phyloP scores from a whole-genome alignment of 352 stramenopile genomes.

The Phytophthora idaei region DNA sequence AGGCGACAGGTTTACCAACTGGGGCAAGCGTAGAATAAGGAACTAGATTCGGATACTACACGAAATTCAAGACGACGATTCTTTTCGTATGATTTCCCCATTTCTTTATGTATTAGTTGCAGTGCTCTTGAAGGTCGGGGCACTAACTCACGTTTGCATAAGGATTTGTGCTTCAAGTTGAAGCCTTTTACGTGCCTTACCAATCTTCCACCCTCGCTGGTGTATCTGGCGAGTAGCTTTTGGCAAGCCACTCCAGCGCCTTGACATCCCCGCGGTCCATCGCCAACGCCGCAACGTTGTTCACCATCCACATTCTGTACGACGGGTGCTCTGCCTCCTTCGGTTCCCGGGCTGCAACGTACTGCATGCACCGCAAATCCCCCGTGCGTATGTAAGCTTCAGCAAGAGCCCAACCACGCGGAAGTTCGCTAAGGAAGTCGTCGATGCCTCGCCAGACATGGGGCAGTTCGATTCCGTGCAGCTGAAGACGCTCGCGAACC shows the following conservation, averaged over 20 bases:
- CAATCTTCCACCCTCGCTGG: constrained; percentile 11
- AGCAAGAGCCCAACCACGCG: background rate
- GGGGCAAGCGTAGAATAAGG: no score
- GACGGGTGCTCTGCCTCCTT: background rate
- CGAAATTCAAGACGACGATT: background rate
- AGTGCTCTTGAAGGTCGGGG: background rate
- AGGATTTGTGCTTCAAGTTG: constrained; percentile 9
- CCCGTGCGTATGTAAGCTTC: background rate
- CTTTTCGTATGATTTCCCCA: background rate
- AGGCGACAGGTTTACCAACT: no score
- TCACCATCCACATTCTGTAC: constrained; percentile 8
- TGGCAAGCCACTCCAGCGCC: constrained; percentile 1
- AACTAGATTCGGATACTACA: no score
- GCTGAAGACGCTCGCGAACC: background rate
- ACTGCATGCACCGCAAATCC: background rate
- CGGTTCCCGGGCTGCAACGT: background rate
- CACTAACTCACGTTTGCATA: constrained; percentile 11
- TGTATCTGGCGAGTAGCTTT: background rate
- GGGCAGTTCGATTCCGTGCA: background rate
- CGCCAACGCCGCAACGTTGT: background rate
- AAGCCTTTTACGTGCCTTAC: constrained; percentile 1
- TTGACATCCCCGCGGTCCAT: background rate
- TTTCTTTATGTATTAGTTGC: background rate
- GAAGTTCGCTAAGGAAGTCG: background rate
- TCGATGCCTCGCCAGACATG: background rate